Percentiles rank a stretch among this genome's conserved stretches.
These are phyloP conservation scores for Paramyrothecium sp. DNA, from an alignment of 2,329 filamentous ascomycete genomes.

Conservation along the genomic window DNA sequence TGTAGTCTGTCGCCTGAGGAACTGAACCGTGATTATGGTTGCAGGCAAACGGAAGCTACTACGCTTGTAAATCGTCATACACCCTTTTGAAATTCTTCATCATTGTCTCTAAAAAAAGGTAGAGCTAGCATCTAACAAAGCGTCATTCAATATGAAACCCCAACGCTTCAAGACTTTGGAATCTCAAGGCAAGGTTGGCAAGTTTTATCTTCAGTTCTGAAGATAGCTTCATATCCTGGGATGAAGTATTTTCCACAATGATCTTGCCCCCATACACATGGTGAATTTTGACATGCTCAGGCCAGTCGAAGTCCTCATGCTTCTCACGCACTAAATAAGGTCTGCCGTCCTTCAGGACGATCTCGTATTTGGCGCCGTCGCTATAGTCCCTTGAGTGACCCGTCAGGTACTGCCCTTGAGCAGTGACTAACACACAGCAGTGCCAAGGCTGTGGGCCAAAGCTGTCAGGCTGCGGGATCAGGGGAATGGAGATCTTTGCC, in stretches of 20 bases:
- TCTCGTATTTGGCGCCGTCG: background rate
- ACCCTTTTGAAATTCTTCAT: background rate
- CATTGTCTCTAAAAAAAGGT: background rate
- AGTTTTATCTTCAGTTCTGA: conserved; percentile 1
- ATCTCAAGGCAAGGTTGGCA: background rate
- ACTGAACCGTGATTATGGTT: too few relatives aligned
- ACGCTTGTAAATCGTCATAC: too few relatives aligned
- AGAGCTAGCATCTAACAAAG: background rate
- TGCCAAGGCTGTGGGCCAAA: conserved; percentile 5
- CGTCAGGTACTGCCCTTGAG: background rate
- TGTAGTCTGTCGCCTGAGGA: too few relatives aligned
- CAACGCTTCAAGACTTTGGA: background rate
- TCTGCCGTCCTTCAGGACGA: background rate
- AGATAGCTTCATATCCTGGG: background rate
- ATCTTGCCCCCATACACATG: conserved; percentile 1
- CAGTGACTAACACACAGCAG: background rate
- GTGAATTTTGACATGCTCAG: background rate
- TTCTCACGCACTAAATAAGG: background rate
- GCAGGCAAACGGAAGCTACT: too few relatives aligned
- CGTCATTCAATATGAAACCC: background rate
- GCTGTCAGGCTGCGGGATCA: conserved; percentile 1
- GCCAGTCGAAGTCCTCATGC: conserved; percentile 1
- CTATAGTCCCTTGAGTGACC: background rate
- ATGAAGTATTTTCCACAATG: background rate
- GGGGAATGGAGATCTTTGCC: conserved; percentile 3